Evolutionary conservation across 2,329 filamentous ascomycete genomes (phyloP), one percentile per base, ranked within the genome.

Genomic region (Fusarium sp.): DNA sequence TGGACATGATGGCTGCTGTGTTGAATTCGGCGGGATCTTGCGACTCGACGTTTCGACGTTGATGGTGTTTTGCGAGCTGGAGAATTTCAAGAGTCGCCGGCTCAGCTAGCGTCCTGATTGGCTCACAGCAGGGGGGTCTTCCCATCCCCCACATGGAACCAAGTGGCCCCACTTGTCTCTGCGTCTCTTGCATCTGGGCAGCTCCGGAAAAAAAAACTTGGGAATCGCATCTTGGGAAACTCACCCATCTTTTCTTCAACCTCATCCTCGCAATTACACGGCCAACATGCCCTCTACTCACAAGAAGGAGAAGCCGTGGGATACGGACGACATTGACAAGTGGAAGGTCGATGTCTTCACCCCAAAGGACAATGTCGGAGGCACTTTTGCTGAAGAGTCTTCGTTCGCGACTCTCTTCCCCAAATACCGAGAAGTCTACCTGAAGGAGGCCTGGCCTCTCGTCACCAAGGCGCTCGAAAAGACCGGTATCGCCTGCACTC

Each of bases 301-400:
- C 85, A 93, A 98, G 72, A 93, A 90, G 77, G 94, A 97, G 4
- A 98, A 98, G 84, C 94, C 95, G 65, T 97, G 95, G 95, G 95
- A 98, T 80, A 97, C 95, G 66, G 95, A 97, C 73, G 97, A 98
- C 80, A 94, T 98, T 74, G 96, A 98, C 85, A 97, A 98, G 83
- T 98, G 95, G 95, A 96, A 95, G 91, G 86, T 95, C 78, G 95
- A 98, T 42, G 85, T 91, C 31, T 98, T 98, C 85, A 96, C 91
- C 47, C 90, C 94, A 58, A 91, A 94, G 75, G 93, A 98, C 85
- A 98, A 98, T 84, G 85, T 86, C 35, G 94, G 90, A 65, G 97
- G 97, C 74, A 93, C 93, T 22, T 97, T 99, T 82, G 89, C 92
- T 63, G 96, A 99, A 84, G 97, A 98, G 86, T 98, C 95, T 1